Base-by-base conservation (phyloP, 257 asterid species). In the Verbena officinalis region DNA sequence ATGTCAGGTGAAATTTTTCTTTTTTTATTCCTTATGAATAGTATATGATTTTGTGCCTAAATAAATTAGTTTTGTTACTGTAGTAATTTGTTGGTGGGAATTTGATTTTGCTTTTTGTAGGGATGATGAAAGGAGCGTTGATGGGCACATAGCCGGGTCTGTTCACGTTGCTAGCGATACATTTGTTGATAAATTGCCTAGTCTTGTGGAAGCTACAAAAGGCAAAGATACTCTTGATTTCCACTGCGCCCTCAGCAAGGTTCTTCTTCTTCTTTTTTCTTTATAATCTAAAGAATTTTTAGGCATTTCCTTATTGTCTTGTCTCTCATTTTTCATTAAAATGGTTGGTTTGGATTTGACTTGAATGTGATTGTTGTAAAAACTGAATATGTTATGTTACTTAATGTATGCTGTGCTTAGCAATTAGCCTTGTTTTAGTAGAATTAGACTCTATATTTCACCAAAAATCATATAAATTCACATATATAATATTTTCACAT, bases 161-260 rank as follows among this genome's bases (percentile, higher is more conserved):
- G 82, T 93, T 52, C 99, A 93, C 86, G 86, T 84, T 55, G 78
- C 96, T 2, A 93, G 94, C 71, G 96, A 84, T 46, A 75, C 85
- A 2, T 93, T 93, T 67, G 15, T 70, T 30, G 95, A 84, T 30
- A 90, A 87, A 69, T 64, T 93, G 5, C 92, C 99, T 9, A 64
- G 52, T 66, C 88, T 93, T 23, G 62, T 81, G 67, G 86, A 93
- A 74, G 77, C 95, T 43, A 77, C 91, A 33, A 77, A 86, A 59
- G 94, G 74, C 70, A 93, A 90, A 82, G 99, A 93, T 63, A 87
- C 99, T 64, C 90, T 93, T 33, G 87, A 90, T 59, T 93, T 93
- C 75, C 99, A 93, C 64, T 93, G 99, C 63, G 99, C 99, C 69
- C 95, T 93, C 44, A 93, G 99, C 86, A 97, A 93, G 99, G 99